Evolutionary conservation across 352 stramenopile genomes (phyloP).

Genomic region (Albugo laibachii): DNA sequence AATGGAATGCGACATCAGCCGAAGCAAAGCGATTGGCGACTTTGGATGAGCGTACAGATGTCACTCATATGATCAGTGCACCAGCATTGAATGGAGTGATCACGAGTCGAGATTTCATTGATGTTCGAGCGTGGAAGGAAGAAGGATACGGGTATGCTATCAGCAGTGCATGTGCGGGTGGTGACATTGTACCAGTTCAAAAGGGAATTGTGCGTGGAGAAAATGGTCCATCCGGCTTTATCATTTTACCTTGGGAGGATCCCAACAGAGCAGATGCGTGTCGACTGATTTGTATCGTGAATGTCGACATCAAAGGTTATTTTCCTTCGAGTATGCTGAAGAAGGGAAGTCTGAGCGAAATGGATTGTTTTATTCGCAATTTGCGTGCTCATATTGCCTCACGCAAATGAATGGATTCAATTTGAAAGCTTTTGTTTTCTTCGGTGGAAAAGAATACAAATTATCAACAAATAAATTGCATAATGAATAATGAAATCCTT

Average conservation of each 20-base stretch:
- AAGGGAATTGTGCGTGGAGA: slow-evolving; percentile 61
- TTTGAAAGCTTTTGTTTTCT: no score
- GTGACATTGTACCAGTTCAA: slow-evolving; percentile 38
- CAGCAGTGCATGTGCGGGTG: slow-evolving; percentile 34
- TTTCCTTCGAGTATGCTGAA: slow-evolving; percentile 57
- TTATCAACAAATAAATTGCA: no score
- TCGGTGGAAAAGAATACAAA: no score
- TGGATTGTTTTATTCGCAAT: slow-evolving; percentile 63
- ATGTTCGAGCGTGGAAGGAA: slow-evolving; percentile 48
- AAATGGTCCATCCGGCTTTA: slow-evolving; percentile 49
- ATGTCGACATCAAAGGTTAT: slow-evolving; percentile 75
- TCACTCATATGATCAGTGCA: slow-evolving; percentile 46
- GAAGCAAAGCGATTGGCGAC: slow-evolving; percentile 55
- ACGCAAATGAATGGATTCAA: no score
- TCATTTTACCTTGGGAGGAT: slow-evolving; percentile 25
- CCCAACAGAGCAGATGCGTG: slow-evolving; percentile 24
- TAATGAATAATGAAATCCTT: no score
- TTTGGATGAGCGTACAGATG: slow-evolving; percentile 43
- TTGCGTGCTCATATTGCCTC: slow-evolving; percentile 11
- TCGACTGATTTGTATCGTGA: slow-evolving; percentile 62
- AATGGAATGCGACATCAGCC: slow-evolving; percentile 55
- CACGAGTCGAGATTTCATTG: slow-evolving; percentile 65
- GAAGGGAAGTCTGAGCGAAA: slow-evolving; percentile 61
- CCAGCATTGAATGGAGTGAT: slow-evolving; percentile 52
- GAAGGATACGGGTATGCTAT: slow-evolving; percentile 54